Evolutionary conservation across 2,329 filamentous ascomycete genomes (phyloP).

Genomic region (Alternaria conjuncta): DNA sequence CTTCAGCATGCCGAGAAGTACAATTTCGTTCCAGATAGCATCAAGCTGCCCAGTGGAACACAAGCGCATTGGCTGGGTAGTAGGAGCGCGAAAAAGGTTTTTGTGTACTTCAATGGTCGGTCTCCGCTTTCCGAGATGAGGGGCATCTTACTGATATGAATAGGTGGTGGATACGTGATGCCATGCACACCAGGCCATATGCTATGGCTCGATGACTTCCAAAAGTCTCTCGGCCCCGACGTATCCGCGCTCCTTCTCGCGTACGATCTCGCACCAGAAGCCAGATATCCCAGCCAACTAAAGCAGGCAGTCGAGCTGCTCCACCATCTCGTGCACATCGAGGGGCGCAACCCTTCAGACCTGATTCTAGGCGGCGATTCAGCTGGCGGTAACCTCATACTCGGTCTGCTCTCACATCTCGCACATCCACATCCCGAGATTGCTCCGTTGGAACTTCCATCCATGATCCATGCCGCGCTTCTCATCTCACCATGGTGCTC

Average conservation of each 20-base stretch:
- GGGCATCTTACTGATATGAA: conserved; percentile 5
- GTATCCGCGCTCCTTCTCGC: conserved; percentile 61
- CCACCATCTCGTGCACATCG: conserved; percentile 50
- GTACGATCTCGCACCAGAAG: conserved; percentile 63
- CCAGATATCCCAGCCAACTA: conserved; percentile 57
- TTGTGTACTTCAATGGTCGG: conserved; percentile 57
- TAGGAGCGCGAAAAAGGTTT: conserved; percentile 46
- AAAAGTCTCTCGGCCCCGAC: conserved; percentile 54
- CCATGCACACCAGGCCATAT: conserved; percentile 57
- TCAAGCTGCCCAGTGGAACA: conserved; percentile 50
- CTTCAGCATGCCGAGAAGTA: conserved; percentile 43
- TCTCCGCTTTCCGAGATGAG: background rate
- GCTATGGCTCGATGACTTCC: conserved; percentile 55
- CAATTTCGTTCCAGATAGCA: conserved; percentile 47
- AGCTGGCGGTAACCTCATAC: conserved; percentile 59
- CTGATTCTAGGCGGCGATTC: conserved; percentile 61
- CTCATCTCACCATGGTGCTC: conserved; percentile 66
- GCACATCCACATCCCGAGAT: conserved; percentile 64
- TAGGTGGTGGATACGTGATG: conserved; percentile 64
- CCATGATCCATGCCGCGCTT: conserved; percentile 57
- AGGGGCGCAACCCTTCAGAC: conserved; percentile 45
- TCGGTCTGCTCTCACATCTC: conserved; percentile 58
- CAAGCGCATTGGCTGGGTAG: conserved; percentile 57
- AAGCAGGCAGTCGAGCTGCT: conserved; percentile 55
- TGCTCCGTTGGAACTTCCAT: conserved; percentile 49